Evolutionary conservation across 805 yeast genomes (phyloP), one percentile per base, ranked within the genome.

Genomic region (Saccharomycopsis javanensis): DNA sequence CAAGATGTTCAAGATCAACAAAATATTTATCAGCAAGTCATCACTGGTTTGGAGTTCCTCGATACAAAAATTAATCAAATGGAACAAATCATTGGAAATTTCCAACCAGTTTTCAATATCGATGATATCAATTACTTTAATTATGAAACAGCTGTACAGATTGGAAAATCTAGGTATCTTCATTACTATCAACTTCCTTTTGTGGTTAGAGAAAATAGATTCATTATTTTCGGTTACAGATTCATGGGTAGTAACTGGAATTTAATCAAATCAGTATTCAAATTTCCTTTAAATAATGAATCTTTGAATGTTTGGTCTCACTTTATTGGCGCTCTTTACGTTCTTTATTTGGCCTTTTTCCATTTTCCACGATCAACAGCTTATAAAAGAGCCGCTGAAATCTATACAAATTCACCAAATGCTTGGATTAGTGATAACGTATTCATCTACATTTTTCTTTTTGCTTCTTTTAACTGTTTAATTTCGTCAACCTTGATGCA

Each of bases 281-380:
- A 74, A 52, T 61, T 77, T 63, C 60, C 75, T 68, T 57, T 57
- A n/a, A 98, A 94, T 71, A 92, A 92, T 68, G 99, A 92, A 69
- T 79, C 96, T 0, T 79, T 86, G 67, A 94, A 94, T 70, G 90
- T 92, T 57, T 92, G 99, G 98, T 79, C 96, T 0, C 99, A 92
- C 72, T 65, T 88, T 13, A 35, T 81, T 1, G 98, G 97, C 13
- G 79, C 86, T 2, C 31, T 80, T 2, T 64, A 80, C 30, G 71
- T 91, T 67, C 54, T 77, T 0, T 84, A 82, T 61, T 64, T 91
- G 18, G 76, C 81, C 11, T 50, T 81, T 13, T 72, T 71, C 62
- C 86, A 84, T 61, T 85, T 79, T 64, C 97, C 97, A 10, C 62
- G 68, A 2, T 75, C 91, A 0, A 71, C 68, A 2, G 77, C 79